These are phyloP conservation scores for Rhodotorula sphaerocarpa DNA, from an alignment of 768 basidiomycete genomes.

Conservation along the genomic window DNA sequence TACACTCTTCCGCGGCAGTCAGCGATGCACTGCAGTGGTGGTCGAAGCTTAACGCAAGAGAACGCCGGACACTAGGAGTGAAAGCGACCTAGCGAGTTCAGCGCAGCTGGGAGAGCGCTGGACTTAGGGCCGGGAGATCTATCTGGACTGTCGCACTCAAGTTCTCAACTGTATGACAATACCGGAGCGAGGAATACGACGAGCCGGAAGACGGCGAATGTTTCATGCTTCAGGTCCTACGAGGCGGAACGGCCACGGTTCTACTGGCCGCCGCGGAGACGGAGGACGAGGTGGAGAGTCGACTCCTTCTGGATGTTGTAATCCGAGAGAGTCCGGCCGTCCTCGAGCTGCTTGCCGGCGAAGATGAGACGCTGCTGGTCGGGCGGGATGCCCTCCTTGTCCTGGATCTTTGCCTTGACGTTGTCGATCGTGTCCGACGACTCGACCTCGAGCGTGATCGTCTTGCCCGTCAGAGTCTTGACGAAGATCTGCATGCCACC, in stretches of 20 bases:
- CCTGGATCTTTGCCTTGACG: constrained; percentile 88
- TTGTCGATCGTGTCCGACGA: constrained; percentile 79
- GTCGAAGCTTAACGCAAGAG: too few species aligned
- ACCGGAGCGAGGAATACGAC: too few species aligned
- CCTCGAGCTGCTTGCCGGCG: constrained; percentile 85
- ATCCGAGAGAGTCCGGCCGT: constrained; percentile 79
- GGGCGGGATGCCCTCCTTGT: constrained; percentile 87
- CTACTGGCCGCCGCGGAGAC: constrained; percentile 12
- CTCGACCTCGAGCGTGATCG: constrained; percentile 87
- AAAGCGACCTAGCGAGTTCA: too few species aligned
- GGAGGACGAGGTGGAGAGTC: constrained; percentile 39
- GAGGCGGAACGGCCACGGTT: neutral
- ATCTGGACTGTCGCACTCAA: too few species aligned
- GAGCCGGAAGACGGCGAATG: neutral
- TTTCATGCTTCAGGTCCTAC: neutral
- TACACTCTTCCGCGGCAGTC: too few species aligned
- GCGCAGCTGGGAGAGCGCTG: too few species aligned
- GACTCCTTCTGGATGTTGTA: constrained; percentile 49
- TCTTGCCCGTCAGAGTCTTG: constrained; percentile 65
- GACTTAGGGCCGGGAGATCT: too few species aligned
- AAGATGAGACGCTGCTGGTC: constrained; percentile 56
- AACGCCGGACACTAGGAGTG: too few species aligned
- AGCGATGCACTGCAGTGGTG: too few species aligned
- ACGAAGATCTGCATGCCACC: constrained; percentile 94
- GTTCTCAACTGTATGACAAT: too few species aligned